These are phyloP conservation scores for Retiboletus flavoniger DNA, from an alignment of 1,284 basidiomycete species.

Conservation along the genomic window DNA sequence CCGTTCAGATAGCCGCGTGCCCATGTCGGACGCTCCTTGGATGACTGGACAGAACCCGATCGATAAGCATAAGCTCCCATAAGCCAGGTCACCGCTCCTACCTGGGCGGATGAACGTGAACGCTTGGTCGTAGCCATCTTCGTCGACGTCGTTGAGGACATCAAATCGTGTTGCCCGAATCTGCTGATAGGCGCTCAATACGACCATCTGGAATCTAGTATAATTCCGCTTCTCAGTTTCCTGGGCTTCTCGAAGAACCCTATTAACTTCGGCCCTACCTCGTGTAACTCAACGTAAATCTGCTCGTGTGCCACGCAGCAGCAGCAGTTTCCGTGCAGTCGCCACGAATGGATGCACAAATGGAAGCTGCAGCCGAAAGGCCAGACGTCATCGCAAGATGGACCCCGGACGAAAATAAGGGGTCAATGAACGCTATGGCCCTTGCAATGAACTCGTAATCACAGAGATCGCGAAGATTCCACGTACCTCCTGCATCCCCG, in stretches of 20 bases:
- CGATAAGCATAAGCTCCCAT: background rate
- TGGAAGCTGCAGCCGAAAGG: constrained; percentile 53
- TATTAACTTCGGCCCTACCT: constrained; percentile 35
- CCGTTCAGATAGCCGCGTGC: constrained; percentile 60
- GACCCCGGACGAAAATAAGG: constrained; percentile 62
- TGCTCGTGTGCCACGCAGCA: constrained; percentile 47
- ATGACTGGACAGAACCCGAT: constrained; percentile 50
- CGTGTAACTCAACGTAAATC: constrained; percentile 56
- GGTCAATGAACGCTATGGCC: constrained; percentile 59
- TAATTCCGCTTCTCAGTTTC: background rate
- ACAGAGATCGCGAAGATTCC: background rate
- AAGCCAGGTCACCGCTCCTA: constrained; percentile 23
- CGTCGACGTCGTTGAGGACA: constrained; percentile 53
- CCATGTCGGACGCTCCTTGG: constrained; percentile 73
- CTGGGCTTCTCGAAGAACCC: background rate
- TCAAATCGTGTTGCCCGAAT: constrained; percentile 49
- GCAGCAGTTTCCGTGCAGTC: constrained; percentile 51
- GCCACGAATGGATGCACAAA: constrained; percentile 52
- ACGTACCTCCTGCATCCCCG: constrained; percentile 69
- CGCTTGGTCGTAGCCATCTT: constrained; percentile 59
- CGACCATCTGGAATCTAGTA: constrained; percentile 57
- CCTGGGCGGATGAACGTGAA: constrained; percentile 56
- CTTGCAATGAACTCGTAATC: background rate
- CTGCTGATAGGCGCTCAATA: constrained; percentile 63
- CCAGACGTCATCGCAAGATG: constrained; percentile 61